Evolutionary conservation across 768 basidiomycete species (phyloP), one percentile per base, ranked within the genome.

Genomic region (Boletales sp.): DNA sequence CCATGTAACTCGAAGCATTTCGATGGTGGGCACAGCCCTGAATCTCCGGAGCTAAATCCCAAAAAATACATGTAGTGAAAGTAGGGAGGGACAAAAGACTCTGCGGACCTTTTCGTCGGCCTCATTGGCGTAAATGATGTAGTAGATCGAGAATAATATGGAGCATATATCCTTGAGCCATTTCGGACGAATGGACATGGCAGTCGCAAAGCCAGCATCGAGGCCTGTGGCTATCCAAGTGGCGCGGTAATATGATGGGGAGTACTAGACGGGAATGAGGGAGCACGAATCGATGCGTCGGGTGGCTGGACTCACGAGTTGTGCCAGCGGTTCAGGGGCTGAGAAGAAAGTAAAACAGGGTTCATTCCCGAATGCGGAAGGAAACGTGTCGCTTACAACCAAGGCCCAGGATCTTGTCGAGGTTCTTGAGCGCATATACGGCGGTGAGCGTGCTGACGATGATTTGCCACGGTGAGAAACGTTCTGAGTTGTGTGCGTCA

Each of bases 171-270:
- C 92, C 56, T 86, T 80, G 10, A 97, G 68, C 93, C 92, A 97
- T 63, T 87, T 91, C 4, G 91, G 90, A 13, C 87, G 83, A 48
- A 99, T 90, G 2, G 82, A 74, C 89, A 95, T 93, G 12, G 95
- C 94, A 0, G 94, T 94, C 0, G 94, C 94, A 63, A 98, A 97
- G 1, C 94, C 97, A 3, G 94, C 93, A 64, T 99, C 97, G n/a
- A 97, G 74, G 2, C 94, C 94, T 1, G 90, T 95, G 43, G 71
- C 82, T 50, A 99, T 85, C 87, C 94, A 99, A 45, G 94, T 95
- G 8, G 94, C 95, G 21, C 97, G 87, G 71, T 94, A 95, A 69
- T 94, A 97, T 2, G 90, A 87, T 1, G 90, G 81, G 4, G 92
- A 89, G 64, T 97, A 95, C 92, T 94, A 55, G 11, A 44, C 41